Evolutionary conservation across 2,329 filamentous ascomycete species (phyloP).

Genomic region (Uncinocarpus reesii): DNA sequence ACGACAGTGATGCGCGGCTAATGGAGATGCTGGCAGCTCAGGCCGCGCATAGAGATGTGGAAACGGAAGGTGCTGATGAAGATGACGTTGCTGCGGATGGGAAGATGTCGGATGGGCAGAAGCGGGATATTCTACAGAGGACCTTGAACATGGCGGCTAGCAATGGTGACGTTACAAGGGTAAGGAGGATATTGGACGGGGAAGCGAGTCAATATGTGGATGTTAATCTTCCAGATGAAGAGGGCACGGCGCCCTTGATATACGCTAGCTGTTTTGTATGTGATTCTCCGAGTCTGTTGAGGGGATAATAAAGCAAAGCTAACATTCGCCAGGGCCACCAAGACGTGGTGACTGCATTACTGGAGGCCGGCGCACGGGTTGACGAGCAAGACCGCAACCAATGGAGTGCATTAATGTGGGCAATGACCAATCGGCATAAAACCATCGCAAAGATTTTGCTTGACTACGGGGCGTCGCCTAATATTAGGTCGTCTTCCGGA

Average conservation of each 20-base stretch:
- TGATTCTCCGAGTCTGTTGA: conserved; percentile 18
- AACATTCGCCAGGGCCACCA: conserved; percentile 60
- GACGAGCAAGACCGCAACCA: conserved; percentile 92
- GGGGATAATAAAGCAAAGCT: neutral
- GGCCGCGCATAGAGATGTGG: conserved; percentile 67
- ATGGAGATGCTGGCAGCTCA: conserved; percentile 96
- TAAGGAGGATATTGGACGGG: conserved; percentile 64
- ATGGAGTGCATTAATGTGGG: conserved; percentile 99
- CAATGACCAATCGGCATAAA: conserved; percentile 97
- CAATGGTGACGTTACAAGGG: conserved; percentile 80
- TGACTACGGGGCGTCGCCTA: conserved; percentile 88
- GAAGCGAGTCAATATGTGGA: conserved; percentile 67
- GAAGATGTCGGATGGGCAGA: conserved; percentile 64
- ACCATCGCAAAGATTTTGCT: conserved; percentile 85
- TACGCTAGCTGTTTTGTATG: conserved; percentile 95
- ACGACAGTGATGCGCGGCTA: conserved; percentile 75
- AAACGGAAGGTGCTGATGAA: conserved; percentile 61
- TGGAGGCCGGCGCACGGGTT: conserved; percentile 77
- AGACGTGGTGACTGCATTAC: conserved; percentile 69
- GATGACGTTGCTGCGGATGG: conserved; percentile 66
- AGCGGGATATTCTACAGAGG: conserved; percentile 72
- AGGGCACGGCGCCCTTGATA: conserved; percentile 90
- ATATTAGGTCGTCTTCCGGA: conserved; percentile 87
- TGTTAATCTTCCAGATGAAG: conserved; percentile 79
- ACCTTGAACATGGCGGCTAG: conserved; percentile 89